These are phyloP conservation scores for Podospora pseudocomata DNA, from an alignment of 495 filamentous ascomycete genomes.

Conservation along the genomic window DNA sequence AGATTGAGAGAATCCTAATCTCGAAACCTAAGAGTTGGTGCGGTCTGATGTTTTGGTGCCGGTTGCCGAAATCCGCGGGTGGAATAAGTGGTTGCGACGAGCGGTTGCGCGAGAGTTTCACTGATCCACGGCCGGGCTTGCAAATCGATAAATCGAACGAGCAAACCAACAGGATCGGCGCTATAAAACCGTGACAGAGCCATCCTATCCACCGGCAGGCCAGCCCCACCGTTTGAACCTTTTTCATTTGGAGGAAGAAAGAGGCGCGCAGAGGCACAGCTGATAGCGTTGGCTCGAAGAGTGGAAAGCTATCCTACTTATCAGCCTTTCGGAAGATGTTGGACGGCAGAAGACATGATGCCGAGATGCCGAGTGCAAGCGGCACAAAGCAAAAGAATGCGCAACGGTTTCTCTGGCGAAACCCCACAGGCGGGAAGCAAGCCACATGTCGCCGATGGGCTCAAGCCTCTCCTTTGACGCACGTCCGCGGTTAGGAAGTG, in stretches of 20 bases:
- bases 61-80: background rate
- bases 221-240: background rate
- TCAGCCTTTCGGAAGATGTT: background rate
- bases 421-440: background rate
- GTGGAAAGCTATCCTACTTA: background rate
- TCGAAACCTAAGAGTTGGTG: background rate
- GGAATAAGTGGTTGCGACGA: background rate
- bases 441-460: background rate
- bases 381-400: background rate
- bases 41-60: background rate
- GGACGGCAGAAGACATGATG: background rate
- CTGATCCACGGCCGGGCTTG: constrained; percentile 1
- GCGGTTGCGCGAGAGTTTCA: background rate
- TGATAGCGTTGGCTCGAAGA: background rate
- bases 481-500: background rate
- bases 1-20: background rate
- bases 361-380: background rate
- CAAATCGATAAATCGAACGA: background rate
- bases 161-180: background rate
- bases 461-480: background rate
- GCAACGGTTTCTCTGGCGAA: background rate
- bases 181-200: background rate
- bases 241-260: background rate
- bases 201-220: background rate
- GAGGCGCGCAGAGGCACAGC: background rate